Percentiles rank a stretch among this genome's conserved stretches.
phyloP scores from a whole-genome alignment of 371 early-diverging fungal species.

The Actinomucor elegans region DNA sequence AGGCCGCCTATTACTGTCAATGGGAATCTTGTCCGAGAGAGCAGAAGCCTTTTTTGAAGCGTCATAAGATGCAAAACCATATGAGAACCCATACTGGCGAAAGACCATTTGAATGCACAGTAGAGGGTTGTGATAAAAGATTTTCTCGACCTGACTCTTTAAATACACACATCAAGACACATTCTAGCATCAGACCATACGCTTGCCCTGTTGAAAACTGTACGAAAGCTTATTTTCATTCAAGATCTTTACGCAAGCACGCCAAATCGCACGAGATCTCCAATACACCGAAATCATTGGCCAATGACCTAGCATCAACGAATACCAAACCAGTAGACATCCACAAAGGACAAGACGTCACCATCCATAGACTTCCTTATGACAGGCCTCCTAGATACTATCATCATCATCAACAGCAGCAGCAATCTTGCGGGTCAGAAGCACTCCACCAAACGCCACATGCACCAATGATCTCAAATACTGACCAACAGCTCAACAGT shows the following conservation, averaged over 20 bases:
- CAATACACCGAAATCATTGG: background rate
- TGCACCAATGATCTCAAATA: slow-evolving; percentile 5
- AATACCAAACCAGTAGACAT: background rate
- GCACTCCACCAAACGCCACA: background rate
- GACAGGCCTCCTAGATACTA: background rate
- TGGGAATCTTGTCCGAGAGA: slow-evolving; percentile 73
- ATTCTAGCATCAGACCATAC: slow-evolving; percentile 73
- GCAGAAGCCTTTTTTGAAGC: slow-evolving; percentile 73
- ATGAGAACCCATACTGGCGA: slow-evolving; percentile 82
- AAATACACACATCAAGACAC: slow-evolving; percentile 84
- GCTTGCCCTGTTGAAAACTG: slow-evolving; percentile 63
- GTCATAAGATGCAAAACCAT: slow-evolving; percentile 85
- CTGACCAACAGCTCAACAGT: slow-evolving; percentile 7
- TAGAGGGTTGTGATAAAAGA: slow-evolving; percentile 66
- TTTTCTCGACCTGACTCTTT: slow-evolving; percentile 85
- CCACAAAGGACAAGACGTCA: background rate
- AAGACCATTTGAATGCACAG: slow-evolving; percentile 50
- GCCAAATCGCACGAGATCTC: slow-evolving; percentile 46
- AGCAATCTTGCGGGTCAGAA: background rate
- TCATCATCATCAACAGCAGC: background rate
- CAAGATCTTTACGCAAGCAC: slow-evolving; percentile 79
- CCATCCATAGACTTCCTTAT: slow-evolving; percentile 2
- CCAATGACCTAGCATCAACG: background rate
- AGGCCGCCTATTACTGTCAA: slow-evolving; percentile 69
- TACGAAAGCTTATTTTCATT: slow-evolving; percentile 79